phyloP scores from a whole-genome alignment of 176 grass and related monocot genomes.

The Triticum dicoccoides region DNA sequence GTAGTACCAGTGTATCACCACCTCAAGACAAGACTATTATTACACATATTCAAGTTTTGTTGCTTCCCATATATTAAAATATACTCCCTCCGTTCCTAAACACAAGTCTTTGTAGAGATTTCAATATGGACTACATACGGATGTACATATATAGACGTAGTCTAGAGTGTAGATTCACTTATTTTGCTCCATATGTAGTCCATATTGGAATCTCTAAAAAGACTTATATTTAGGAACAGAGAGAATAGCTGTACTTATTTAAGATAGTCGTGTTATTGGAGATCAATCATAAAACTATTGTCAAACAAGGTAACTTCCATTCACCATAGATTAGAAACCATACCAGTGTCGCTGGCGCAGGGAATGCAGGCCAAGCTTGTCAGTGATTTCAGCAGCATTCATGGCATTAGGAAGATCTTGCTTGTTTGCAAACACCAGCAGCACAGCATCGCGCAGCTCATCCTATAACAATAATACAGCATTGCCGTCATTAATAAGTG shows the following conservation, averaged over 20 bases:
- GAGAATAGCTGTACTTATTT: background rate
- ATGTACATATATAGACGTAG: no score
- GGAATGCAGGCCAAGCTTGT: constrained; percentile 55
- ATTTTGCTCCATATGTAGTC: no score
- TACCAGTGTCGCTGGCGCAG: constrained; percentile 65
- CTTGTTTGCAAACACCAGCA: constrained; percentile 61
- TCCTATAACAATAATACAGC: constrained; percentile 29
- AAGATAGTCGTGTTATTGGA: background rate
- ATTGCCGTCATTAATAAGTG: background rate
- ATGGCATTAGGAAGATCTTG: constrained; percentile 68
- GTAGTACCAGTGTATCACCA: background rate
- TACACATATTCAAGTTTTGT: no score
- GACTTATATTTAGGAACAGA: no score
- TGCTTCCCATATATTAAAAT: no score
- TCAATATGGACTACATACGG: no score
- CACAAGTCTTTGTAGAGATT: no score
- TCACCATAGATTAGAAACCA: background rate
- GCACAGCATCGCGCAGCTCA: constrained; percentile 57
- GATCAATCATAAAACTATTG: background rate
- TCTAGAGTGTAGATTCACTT: no score
- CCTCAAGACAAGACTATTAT: background rate
- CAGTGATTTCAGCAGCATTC: constrained; percentile 51
- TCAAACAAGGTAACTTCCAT: background rate
- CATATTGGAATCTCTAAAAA: no score
- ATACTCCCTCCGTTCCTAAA: no score